A percentile compares a stretch with the other conserved stretches of the same genome.
Conservation (phyloP, 495 filamentous ascomycete genomes). For the Trichoderma virens region DNA sequence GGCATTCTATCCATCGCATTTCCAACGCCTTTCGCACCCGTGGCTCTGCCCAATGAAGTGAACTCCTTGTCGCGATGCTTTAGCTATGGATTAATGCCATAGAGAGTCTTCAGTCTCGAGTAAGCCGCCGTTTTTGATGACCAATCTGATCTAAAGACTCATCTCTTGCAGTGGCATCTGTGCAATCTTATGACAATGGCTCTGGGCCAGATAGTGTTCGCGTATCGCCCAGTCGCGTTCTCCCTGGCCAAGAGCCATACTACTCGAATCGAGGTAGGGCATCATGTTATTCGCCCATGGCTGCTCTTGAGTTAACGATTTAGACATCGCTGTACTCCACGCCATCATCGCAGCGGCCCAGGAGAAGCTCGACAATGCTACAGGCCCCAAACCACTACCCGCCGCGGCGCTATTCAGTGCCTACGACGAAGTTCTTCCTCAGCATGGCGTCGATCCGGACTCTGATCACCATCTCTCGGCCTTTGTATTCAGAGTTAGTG, state of each 20-base stretch:
- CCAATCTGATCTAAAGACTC: not conserved
- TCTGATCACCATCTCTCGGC: constrained; percentile 62
- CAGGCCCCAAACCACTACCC: constrained; percentile 33
- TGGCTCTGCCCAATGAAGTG: not conserved
- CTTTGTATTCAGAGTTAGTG: constrained; percentile 66
- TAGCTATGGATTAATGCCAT: not conserved
- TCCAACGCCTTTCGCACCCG: no score
- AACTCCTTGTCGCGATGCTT: not conserved
- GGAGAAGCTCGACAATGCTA: not conserved
- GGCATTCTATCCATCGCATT: no score
- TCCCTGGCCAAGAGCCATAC: not conserved
- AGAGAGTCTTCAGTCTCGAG: not conserved
- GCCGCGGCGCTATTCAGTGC: constrained; percentile 67
- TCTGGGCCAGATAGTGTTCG: not conserved
- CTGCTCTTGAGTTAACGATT: not conserved
- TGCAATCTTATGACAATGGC: not conserved
- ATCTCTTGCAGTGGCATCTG: not conserved
- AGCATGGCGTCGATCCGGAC: constrained; percentile 55
- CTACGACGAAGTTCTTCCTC: constrained; percentile 58
- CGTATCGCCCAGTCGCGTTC: not conserved
- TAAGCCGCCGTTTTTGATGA: not conserved
- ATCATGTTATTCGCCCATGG: not conserved
- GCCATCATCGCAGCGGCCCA: constrained; percentile 8
- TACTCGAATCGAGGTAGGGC: constrained; percentile 9
- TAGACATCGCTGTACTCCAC: constrained; percentile 11